Percentiles rank a stretch among this genome's conserved stretches.
These are phyloP conservation scores for Phytophthora citrophthora DNA, from an alignment of 352 stramenopile genomes.

Conservation along the genomic window DNA sequence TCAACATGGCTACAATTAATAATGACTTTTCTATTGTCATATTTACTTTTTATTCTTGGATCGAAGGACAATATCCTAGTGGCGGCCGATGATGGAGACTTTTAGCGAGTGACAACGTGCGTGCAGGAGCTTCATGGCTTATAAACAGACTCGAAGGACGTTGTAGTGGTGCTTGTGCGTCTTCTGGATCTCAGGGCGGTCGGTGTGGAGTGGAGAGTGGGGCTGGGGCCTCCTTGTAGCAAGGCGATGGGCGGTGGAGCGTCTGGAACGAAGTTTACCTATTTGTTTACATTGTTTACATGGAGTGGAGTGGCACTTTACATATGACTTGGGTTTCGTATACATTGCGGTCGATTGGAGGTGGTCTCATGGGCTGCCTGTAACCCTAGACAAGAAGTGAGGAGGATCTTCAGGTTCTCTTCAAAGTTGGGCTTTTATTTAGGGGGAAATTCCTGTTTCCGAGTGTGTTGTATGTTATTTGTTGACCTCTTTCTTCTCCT, in stretches of 20 bases:
- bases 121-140: constrained; percentile 11
- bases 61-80: no score
- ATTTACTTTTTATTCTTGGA: no score
- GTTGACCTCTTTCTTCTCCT: constrained; percentile 82
- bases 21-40: no score
- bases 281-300: constrained; percentile 18
- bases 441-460: constrained; percentile 15
- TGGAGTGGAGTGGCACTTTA: constrained; percentile 13
- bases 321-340: constrained; percentile 21
- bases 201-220: constrained; percentile 21
- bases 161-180: constrained; percentile 1
- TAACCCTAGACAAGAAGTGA: constrained; percentile 67
- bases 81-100: constrained; percentile 28
- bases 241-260: constrained; percentile 22
- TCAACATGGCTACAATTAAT: constrained; percentile 20
- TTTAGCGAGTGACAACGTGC: constrained; percentile 29
- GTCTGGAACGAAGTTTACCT: constrained; percentile 7
- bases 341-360: constrained; percentile 37
- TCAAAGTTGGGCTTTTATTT: constrained; percentile 7
- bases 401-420: constrained; percentile 7
- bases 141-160: background rate
- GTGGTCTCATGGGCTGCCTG: constrained; percentile 60
- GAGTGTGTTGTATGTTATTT: constrained; percentile 65
- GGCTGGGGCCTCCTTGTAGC: background rate
- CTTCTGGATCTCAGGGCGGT: background rate